Conservation (phyloP, 2,329 filamentous ascomycete species). For the Huntiella omanensis region DNA sequence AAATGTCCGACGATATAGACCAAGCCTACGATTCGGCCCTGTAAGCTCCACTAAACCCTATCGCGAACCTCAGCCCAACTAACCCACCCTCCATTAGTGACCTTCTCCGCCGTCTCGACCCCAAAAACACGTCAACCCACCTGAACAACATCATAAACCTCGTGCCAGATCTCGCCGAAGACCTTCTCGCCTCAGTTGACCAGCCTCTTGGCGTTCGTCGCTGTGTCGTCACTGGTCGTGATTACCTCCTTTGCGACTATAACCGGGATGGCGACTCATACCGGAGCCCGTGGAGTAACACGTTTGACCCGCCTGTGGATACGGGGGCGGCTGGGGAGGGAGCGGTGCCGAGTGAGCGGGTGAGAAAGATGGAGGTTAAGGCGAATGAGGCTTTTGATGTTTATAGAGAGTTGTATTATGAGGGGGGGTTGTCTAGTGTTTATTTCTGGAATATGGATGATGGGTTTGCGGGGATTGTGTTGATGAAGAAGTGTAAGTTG, state of each 20-base stretch:
- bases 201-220: conserved; percentile 76
- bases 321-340: conserved; percentile 45
- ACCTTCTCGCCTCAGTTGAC: conserved; percentile 93
- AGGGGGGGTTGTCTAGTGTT: conserved; percentile 86
- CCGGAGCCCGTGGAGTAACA: conserved; percentile 96
- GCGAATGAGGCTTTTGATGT: conserved; percentile 95
- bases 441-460: conserved; percentile 98
- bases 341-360: conserved; percentile 72
- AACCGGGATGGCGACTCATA: conserved; percentile 98
- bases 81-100: conserved; percentile 39
- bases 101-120: conserved; percentile 92
- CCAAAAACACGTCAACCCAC: conserved; percentile 75
- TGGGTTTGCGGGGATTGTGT: conserved; percentile 86
- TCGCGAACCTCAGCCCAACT: conserved; percentile 3
- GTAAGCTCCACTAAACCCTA: conserved; percentile 26
- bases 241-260: conserved; percentile 98
- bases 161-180: conserved; percentile 82
- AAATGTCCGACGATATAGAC: conserved; percentile 34
- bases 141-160: conserved; percentile 76
- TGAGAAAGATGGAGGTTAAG: conserved; percentile 81
- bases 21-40: conserved; percentile 54
- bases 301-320: conserved; percentile 82
- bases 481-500: conserved; percentile 74
- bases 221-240: conserved; percentile 74
- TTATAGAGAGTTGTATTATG: conserved; percentile 91